Conservation (phyloP, 352 stramenopile genomes). For the Phytophthora hibernalis region DNA sequence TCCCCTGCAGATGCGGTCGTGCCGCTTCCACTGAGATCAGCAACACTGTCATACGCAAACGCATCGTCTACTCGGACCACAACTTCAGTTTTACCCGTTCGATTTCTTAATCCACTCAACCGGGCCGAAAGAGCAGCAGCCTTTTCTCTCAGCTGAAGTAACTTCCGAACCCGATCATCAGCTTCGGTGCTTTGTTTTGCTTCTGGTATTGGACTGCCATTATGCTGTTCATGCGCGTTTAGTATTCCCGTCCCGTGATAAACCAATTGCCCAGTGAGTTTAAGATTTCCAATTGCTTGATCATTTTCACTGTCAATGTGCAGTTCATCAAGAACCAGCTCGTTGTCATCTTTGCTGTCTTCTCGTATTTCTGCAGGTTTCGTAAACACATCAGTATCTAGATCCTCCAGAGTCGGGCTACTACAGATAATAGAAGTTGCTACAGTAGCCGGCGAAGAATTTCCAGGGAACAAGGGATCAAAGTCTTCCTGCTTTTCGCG, state of each 20-base stretch:
- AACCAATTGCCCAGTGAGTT: not conserved
- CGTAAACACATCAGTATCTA: not conserved
- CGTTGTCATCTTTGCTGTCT: constrained; percentile 1
- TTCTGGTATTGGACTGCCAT: not conserved
- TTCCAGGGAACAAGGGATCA: not conserved
- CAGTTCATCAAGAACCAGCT: constrained; percentile 14
- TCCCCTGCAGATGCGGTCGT: not conserved
- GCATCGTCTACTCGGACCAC: not conserved
- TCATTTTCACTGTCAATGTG: constrained; percentile 30
- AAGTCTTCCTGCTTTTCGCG: constrained; percentile 8
- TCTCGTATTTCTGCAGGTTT: not conserved
- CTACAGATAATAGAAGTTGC: not conserved
- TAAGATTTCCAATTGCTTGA: constrained; percentile 24
- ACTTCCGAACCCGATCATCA: constrained; percentile 31
- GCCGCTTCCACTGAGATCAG: not conserved
- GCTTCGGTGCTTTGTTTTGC: not conserved
- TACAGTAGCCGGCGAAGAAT: not conserved
- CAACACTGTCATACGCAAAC: not conserved
- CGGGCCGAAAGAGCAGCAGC: constrained; percentile 27
- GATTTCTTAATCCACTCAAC: constrained; percentile 29
- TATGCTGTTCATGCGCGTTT: not conserved
- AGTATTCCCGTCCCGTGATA: not conserved
- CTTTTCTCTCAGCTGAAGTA: constrained; percentile 38
- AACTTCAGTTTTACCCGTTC: not conserved
- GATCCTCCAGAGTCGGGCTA: not conserved